A percentile compares a stretch with the other conserved stretches of the same genome.
These are phyloP conservation scores for Trichoderma citrinoviride DNA, from an alignment of 2,329 filamentous ascomycete species.

Conservation along the genomic window DNA sequence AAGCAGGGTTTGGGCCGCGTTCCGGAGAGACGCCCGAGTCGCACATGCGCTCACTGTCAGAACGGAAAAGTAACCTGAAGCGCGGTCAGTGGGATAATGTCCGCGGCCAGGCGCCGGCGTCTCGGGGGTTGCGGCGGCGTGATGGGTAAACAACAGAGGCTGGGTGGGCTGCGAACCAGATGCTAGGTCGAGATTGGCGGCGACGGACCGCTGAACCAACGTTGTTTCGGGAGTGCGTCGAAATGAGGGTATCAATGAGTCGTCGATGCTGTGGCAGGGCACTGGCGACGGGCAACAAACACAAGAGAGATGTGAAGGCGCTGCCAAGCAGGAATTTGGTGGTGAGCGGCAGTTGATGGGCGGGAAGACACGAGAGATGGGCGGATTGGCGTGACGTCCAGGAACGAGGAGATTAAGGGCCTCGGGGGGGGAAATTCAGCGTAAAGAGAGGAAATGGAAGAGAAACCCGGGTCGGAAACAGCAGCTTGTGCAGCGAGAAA, in stretches of 20 bases:
- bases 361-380: slow-evolving; percentile 9
- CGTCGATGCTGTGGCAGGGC: slow-evolving; percentile 14
- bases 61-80: background rate
- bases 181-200: slow-evolving; percentile 16
- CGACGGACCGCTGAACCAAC: slow-evolving; percentile 11
- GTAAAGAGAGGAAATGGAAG: background rate
- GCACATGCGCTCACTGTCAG: slow-evolving; percentile 9
- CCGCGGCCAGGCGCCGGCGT: background rate
- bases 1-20: background rate
- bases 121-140: background rate
- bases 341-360: slow-evolving; percentile 19
- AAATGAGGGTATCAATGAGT: background rate
- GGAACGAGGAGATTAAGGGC: background rate
- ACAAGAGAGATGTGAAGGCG: background rate
- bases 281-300: background rate
- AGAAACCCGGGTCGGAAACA: background rate
- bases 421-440: slow-evolving; percentile 4
- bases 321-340: slow-evolving; percentile 11
- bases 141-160: slow-evolving; percentile 7
- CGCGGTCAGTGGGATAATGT: background rate
- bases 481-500: background rate
- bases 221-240: slow-evolving; percentile 13
- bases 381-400: slow-evolving; percentile 4
- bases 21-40: background rate
- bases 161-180: background rate